Evolutionary conservation across 768 basidiomycete genomes (phyloP).

Genomic region (Mycena olivaceomarginata): DNA sequence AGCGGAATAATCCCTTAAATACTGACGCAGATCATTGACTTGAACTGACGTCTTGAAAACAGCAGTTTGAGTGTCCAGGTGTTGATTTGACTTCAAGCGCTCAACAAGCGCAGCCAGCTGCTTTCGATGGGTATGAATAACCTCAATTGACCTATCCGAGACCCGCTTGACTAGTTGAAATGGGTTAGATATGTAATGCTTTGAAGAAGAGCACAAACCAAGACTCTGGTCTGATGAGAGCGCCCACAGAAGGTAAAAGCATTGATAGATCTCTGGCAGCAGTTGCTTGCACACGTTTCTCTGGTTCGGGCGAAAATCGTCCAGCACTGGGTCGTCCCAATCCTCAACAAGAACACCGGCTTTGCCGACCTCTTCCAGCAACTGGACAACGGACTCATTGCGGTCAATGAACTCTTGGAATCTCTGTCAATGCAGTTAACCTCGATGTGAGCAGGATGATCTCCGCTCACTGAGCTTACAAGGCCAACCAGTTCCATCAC

Average conservation of each 20-base stretch:
- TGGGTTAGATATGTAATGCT: background rate
- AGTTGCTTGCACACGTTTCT: background rate
- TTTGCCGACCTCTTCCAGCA: background rate
- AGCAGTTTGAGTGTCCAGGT: background rate
- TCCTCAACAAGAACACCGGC: slow-evolving; percentile 6
- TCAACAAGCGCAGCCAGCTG: background rate
- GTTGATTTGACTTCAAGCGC: background rate
- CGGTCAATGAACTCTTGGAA: background rate
- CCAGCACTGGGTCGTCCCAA: slow-evolving; percentile 2
- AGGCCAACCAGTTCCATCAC: background rate
- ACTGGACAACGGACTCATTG: background rate
- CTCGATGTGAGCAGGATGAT: background rate
- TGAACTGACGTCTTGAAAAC: background rate
- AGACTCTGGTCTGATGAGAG: background rate
- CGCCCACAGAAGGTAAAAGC: slow-evolving; percentile 5
- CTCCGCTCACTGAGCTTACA: background rate
- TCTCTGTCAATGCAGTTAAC: background rate
- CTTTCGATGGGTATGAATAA: background rate
- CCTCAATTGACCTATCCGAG: background rate
- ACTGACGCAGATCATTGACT: background rate
- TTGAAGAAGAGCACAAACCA: background rate
- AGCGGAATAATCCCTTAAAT: background rate
- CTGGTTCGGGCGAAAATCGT: background rate
- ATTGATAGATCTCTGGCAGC: background rate
- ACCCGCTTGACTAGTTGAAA: background rate